Evolutionary conservation across 441 rosid species (phyloP), one percentile per base, ranked within the genome.

Genomic region (Jatropha podagrica): DNA sequence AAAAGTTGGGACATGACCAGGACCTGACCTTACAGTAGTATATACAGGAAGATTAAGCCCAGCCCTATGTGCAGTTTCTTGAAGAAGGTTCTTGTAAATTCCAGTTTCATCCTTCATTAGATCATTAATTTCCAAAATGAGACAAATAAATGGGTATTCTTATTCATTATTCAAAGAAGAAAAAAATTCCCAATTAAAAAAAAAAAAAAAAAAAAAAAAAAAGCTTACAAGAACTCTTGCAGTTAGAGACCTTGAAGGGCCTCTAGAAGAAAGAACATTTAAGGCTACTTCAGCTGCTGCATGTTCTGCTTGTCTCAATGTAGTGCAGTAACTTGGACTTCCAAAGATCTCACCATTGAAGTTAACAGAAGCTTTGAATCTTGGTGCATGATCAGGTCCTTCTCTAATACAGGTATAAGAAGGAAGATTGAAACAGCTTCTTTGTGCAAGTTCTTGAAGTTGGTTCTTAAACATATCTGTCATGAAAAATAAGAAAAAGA

Each of bases 371-470:
- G 92, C 91, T 84, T 88, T 91, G 83, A 92, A 91, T 71, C 95
- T 84, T 17, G 98, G 98, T 3, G 95, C 98, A 82, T 93, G 98
- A 83, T 93, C 98, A 18, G 96, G 98, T 20, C 98, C 98, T 86
- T 90, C 89, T 82, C 96, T 86, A 74, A 83, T 76, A 73, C 93
- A 90, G 27, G 89, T 79, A 84, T 93, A 93, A 8, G 89, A 85
- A 56, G 98, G 96, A 41, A 91, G 90, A 76, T 82, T 91, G 77
- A 93, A 93, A 82, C 97, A 93, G 80, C 98, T 93, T 83, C 96
- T 87, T 64, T 93, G 95, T 80, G 95, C 97, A 23, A 93, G 91
- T 83, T 91, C 96, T 77, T 93, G 97, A 48, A 93, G 82, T 83
- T 93, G 96, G 79, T 91, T 93, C 90, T 91, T 93, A 26, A 85